Evolutionary conservation across 768 basidiomycete genomes (phyloP).

Genomic region (Mycena indigotica): DNA sequence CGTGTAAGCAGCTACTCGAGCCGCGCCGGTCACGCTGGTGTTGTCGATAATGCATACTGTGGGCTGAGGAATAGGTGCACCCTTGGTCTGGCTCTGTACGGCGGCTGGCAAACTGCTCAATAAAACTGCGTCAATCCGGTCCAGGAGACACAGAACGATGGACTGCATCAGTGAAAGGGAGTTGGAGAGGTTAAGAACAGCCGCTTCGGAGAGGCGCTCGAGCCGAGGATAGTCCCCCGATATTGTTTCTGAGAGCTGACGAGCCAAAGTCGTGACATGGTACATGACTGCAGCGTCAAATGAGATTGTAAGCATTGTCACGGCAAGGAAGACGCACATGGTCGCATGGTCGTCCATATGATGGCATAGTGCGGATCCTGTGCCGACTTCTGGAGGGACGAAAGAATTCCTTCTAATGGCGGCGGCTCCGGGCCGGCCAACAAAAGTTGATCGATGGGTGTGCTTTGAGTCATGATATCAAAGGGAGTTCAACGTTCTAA

Average conservation of each 20-base stretch:
- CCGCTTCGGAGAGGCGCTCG: constrained; percentile 7
- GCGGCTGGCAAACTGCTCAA: background rate
- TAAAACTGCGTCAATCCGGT: background rate
- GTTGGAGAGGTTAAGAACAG: constrained; percentile 1
- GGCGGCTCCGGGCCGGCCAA: constrained; percentile 1
- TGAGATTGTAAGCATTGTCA: background rate
- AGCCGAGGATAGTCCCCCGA: constrained; percentile 8
- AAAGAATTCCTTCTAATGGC: background rate
- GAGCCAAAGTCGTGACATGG: constrained; percentile 2
- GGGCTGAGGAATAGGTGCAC: background rate
- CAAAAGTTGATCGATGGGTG: constrained; percentile 5
- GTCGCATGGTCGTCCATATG: background rate
- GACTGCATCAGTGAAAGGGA: constrained; percentile 4
- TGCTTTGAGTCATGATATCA: background rate
- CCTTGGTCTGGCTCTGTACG: background rate
- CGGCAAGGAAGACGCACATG: background rate
- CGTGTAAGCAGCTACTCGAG: background rate
- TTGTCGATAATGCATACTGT: background rate
- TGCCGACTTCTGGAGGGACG: background rate
- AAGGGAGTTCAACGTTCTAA: background rate
- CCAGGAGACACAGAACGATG: constrained; percentile 2
- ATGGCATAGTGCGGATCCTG: background rate
- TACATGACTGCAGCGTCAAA: constrained; percentile 1
- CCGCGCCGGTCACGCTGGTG: background rate
- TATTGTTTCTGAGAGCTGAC: constrained; percentile 7